A percentile compares a stretch with the other conserved stretches of the same genome.
These are phyloP conservation scores for Betula pendula DNA, from an alignment of 306 rosid species.

Conservation along the genomic window DNA sequence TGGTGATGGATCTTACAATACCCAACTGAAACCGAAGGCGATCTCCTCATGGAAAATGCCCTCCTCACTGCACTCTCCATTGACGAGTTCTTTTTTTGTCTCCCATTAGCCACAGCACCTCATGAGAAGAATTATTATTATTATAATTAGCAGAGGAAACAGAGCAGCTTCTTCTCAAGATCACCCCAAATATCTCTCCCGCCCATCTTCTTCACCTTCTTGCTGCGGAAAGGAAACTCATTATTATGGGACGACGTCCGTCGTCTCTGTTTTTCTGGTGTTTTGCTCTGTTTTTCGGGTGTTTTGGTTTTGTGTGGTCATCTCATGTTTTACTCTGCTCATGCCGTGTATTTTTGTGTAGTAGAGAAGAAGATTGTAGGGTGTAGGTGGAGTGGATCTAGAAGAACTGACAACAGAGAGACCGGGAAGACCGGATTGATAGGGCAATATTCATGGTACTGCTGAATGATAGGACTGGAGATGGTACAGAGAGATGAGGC, in stretches of 20 bases:
- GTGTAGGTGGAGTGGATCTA: background rate
- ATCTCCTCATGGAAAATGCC: background rate
- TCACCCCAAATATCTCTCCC: slow-evolving; percentile 4
- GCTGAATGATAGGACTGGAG: background rate
- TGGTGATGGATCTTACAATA: background rate
- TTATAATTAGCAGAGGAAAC: background rate
- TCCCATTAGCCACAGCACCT: background rate
- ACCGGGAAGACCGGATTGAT: background rate
- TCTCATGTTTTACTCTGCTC: background rate
- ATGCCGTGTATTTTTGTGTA: too few relatives aligned
- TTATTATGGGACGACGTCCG: background rate
- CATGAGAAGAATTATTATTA: too few relatives aligned
- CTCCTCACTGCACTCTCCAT: background rate
- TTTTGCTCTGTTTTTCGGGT: background rate
- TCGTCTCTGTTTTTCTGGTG: background rate
- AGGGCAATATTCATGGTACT: background rate
- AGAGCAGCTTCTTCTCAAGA: background rate
- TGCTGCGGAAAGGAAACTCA: background rate
- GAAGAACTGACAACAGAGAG: background rate
- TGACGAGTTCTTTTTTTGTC: background rate
- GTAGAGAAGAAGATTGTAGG: background rate
- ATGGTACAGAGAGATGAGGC: background rate
- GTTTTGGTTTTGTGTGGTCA: background rate
- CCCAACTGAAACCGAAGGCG: background rate
- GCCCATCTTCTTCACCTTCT: background rate